These are phyloP conservation scores for Boletus subcaerulescens DNA, from an alignment of 768 basidiomycete genomes.

Conservation along the genomic window DNA sequence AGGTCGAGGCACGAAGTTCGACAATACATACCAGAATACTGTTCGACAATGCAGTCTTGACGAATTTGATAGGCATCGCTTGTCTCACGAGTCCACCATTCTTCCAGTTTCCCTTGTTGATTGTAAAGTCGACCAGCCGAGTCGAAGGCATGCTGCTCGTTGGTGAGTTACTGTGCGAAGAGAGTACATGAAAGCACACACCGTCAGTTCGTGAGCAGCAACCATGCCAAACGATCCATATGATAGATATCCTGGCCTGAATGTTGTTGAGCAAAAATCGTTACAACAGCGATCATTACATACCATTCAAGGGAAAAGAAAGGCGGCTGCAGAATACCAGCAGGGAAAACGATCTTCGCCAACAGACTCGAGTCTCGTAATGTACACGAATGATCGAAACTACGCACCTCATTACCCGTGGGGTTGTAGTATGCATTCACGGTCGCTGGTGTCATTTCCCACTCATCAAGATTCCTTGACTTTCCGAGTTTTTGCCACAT, in stretches of 20 bases:
- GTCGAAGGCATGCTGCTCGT: constrained; percentile 78
- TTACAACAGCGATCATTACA: constrained; percentile 7
- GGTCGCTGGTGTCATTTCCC: constrained; percentile 86
- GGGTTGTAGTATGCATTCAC: constrained; percentile 91
- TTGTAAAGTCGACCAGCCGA: constrained; percentile 89
- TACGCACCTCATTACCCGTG: constrained; percentile 75
- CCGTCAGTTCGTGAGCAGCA: constrained; percentile 89
- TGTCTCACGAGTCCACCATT: constrained; percentile 94
- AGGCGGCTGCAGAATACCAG: constrained; percentile 90
- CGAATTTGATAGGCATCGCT: constrained; percentile 78
- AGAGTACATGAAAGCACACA: constrained; percentile 32
- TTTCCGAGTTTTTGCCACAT: constrained; percentile 76
- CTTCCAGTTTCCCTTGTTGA: constrained; percentile 77
- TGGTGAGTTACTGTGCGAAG: neutral
- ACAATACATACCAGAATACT: constrained; percentile 71
- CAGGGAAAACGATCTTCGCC: constrained; percentile 88
- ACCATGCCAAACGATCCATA: constrained; percentile 94
- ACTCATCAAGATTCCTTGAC: constrained; percentile 63
- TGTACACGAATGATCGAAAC: neutral
- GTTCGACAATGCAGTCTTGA: constrained; percentile 86
- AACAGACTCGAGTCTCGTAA: neutral
- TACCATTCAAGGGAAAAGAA: constrained; percentile 85
- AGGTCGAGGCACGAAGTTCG: neutral
- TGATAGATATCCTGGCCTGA: constrained; percentile 82
- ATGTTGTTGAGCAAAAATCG: constrained; percentile 7